Percentiles rank a stretch among this genome's conserved stretches.
phyloP scores from a whole-genome alignment of 176 grass and related monocot species.

The Olyra latifolia region DNA sequence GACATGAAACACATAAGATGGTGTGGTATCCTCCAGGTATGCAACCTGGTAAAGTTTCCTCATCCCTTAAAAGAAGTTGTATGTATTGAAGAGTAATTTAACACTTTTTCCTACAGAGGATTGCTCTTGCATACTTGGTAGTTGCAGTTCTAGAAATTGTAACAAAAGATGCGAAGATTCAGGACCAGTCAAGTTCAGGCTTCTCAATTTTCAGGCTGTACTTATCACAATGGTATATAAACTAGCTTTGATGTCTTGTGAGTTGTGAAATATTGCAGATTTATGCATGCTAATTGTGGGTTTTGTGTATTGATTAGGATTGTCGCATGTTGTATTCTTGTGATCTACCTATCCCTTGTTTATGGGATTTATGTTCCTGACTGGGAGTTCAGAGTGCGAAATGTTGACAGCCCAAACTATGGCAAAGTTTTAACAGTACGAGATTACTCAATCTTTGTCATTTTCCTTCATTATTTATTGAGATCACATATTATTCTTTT shows the following conservation, averaged over 20 bases:
- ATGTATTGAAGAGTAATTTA: not conserved
- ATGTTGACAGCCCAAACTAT: conserved; percentile 44
- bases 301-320: conserved; percentile 51
- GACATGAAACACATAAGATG: conserved; percentile 87
- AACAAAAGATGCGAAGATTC: conserved; percentile 66
- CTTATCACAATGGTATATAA: conserved; percentile 60
- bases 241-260: not conserved
- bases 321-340: conserved; percentile 64
- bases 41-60: not conserved
- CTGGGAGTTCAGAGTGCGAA: conserved; percentile 81
- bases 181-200: conserved; percentile 49
- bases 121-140: conserved; percentile 87
- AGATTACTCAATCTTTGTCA: not conserved
- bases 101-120: conserved; percentile 48
- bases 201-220: conserved; percentile 70
- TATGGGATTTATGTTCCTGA: conserved; percentile 87
- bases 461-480: not conserved
- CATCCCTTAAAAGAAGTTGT: not conserved
- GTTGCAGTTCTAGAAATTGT: conserved; percentile 72
- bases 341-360: conserved; percentile 64
- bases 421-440: conserved; percentile 72
- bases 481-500: not conserved
- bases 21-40: conserved; percentile 92
- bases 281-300: not conserved
- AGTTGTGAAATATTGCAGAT: not conserved